A percentile compares a stretch with the other conserved stretches of the same genome.
phyloP scores from a whole-genome alignment of 306 rosid genomes.

The Corylus heterophylla region DNA sequence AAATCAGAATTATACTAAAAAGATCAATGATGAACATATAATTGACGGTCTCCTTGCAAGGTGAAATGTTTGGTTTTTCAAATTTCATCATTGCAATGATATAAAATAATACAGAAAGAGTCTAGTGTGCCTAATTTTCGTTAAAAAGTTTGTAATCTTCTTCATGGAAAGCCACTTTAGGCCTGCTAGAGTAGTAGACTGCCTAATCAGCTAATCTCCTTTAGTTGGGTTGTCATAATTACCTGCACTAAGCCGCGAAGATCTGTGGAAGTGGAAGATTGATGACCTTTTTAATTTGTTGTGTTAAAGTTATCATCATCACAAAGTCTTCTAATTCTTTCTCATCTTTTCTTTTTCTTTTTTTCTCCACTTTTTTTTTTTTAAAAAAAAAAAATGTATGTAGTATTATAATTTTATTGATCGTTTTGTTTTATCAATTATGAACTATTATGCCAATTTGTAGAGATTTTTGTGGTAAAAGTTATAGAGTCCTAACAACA shows the following conservation, averaged over 20 bases:
- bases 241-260: conserved; percentile 6
- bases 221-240: conserved; percentile 33
- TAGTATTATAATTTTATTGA: no score
- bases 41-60: conserved; percentile 16
- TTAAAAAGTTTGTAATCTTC: conserved; percentile 16
- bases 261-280: background rate
- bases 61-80: conserved; percentile 19
- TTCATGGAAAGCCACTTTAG: conserved; percentile 2
- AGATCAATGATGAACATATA: conserved; percentile 14
- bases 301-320: background rate
- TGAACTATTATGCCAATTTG: no score
- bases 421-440: no score
- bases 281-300: background rate
- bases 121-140: background rate
- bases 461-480: no score
- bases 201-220: conserved; percentile 1
- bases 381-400: no score
- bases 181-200: conserved; percentile 1
- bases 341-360: background rate
- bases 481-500: no score
- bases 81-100: background rate
- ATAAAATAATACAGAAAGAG: background rate
- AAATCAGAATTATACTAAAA: no score
- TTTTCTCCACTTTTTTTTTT: background rate
- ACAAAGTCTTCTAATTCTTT: background rate